These are phyloP conservation scores for Colletotrichum salicis DNA, from an alignment of 2,329 filamentous ascomycete genomes.

Conservation along the genomic window DNA sequence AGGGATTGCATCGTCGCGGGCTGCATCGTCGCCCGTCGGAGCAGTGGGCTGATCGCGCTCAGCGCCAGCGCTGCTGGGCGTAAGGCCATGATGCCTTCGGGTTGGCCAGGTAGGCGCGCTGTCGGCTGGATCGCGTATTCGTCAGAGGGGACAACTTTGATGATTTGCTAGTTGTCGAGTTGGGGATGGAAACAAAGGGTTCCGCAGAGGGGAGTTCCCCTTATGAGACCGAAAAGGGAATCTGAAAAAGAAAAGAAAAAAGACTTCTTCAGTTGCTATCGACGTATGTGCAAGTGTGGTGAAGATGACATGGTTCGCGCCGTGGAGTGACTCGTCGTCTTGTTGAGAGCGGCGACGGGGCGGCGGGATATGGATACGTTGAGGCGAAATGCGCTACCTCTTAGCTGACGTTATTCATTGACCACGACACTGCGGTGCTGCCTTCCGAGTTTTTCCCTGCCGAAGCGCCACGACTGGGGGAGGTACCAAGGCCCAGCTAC, in stretches of 20 bases:
- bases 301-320: constrained; percentile 28
- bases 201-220: neutral
- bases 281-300: constrained; percentile 12
- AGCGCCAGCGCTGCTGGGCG: constrained; percentile 36
- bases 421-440: constrained; percentile 20
- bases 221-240: neutral
- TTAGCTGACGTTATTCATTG: constrained; percentile 33
- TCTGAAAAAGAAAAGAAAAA: neutral
- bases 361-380: constrained; percentile 33
- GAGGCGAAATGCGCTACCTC: constrained; percentile 28
- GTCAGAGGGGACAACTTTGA: constrained; percentile 8
- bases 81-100: constrained; percentile 33
- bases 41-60: constrained; percentile 27
- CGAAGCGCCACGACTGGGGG: constrained; percentile 29
- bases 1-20: constrained; percentile 35
- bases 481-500: neutral
- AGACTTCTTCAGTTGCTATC: constrained; percentile 11
- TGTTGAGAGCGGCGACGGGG: constrained; percentile 28
- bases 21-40: constrained; percentile 29
- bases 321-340: constrained; percentile 15
- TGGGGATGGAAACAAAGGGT: neutral
- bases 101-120: neutral
- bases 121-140: constrained; percentile 4
- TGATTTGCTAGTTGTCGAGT: neutral
- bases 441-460: constrained; percentile 36